Evolutionary conservation across 805 yeast genomes (phyloP), one percentile per base, ranked within the genome.

Genomic region (Zygoascus bituminiphila): DNA sequence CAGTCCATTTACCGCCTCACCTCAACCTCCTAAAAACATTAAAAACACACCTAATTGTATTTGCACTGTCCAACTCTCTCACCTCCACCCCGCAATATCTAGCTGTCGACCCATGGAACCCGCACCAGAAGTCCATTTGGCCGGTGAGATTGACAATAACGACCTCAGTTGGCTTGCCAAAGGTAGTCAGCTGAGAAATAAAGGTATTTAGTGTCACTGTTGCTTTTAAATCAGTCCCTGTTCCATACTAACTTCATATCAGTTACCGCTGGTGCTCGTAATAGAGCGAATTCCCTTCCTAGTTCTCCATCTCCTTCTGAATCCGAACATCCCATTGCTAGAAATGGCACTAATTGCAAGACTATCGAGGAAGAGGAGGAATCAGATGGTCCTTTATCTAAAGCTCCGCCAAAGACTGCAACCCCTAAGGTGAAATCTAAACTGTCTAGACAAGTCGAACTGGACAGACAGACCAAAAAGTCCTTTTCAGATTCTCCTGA

Each of bases 121-220:
- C 10, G 2, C 26, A 12, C 12, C 42, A 39, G 24, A 26, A 15
- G 15, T 25, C 15, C 33, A 41, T 23, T 17, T 41, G 19, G 31
- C 25, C 8, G 35, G 35, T 10, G 33, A 25, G 14, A 25, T 41
- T 21, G 44, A 33, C 20, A 41, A 41, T 25, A 24, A 24, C 20
- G 31, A 41, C 5, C 35, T 41, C 8, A 35, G 25, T 17, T 41
- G 44, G 44, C 25, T 41, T 15, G 44, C 44, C 17, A 41, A 41
- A 20, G 44, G 35, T 12, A 25, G 22, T 14, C 44, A 41, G 44
- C 35, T 41, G n/a, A 41, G 25, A 25, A 25, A 25, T 17, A 10
- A 15, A 12, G 15, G 44, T 41, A 25, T 12, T 33, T 41, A 10
- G 10, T 4, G 12, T 3, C 12, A 21, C 40, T 12, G 12, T 14